Conservation (phyloP, 768 basidiomycete species). For the Amanita thiersii region DNA sequence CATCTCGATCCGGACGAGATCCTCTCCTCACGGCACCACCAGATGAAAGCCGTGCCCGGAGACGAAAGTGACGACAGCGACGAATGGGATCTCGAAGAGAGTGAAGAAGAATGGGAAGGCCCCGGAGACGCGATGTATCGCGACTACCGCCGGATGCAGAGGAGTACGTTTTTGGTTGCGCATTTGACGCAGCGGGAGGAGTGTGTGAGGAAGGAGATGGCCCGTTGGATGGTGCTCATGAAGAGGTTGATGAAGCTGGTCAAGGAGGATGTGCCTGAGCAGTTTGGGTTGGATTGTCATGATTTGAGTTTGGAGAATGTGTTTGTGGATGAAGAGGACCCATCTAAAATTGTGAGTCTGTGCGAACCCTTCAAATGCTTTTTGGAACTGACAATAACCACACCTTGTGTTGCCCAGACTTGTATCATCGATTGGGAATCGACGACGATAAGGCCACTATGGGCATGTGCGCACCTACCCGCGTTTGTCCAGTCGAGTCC, state of each 20-base stretch:
- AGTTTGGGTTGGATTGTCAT: constrained; percentile 78
- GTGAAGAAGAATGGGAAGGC: constrained; percentile 74
- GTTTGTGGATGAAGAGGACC: constrained; percentile 67
- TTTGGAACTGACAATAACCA: constrained; percentile 6
- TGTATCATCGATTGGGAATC: constrained; percentile 91
- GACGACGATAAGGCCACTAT: constrained; percentile 79
- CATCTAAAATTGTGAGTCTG: constrained; percentile 58
- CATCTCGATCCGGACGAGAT: constrained; percentile 82
- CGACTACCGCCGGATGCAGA: constrained; percentile 76
- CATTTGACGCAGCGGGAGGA: constrained; percentile 61
- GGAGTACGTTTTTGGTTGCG: constrained; percentile 70
- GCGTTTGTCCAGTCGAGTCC: constrained; percentile 73
- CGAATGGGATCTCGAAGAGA: constrained; percentile 74
- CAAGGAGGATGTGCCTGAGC: constrained; percentile 33
- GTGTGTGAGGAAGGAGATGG: constrained; percentile 61
- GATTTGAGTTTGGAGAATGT: constrained; percentile 82
- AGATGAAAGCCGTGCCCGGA: constrained; percentile 55
- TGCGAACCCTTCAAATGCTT: neutral
- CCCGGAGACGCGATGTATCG: constrained; percentile 74
- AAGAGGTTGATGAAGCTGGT: constrained; percentile 34
- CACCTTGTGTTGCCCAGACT: constrained; percentile 37
- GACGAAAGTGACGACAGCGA: constrained; percentile 73
- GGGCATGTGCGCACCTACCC: constrained; percentile 79
- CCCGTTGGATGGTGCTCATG: constrained; percentile 63
- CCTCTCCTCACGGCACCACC: constrained; percentile 61